A percentile compares a stretch with the other conserved stretches of the same genome.
Evolutionary conservation across 2,329 filamentous ascomycete genomes (phyloP).

Genomic region (Aspergillus fumigatus): DNA sequence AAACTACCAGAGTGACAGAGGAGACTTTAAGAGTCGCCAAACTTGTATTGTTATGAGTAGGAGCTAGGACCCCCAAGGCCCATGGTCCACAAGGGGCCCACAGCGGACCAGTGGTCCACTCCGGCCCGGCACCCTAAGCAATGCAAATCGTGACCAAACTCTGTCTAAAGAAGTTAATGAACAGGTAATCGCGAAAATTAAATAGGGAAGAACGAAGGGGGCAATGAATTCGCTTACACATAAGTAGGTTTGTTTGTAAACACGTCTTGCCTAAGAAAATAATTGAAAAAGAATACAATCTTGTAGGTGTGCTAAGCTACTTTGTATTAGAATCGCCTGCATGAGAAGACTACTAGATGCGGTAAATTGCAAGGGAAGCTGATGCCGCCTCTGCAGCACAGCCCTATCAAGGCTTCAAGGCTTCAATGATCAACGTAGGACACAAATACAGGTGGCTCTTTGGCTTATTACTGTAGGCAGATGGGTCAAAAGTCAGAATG

Average conservation of each 20-base stretch:
- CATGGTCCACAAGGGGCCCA: slow-evolving; percentile 20
- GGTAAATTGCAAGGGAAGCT: not conserved
- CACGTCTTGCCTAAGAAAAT: not conserved
- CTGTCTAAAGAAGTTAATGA: slow-evolving; percentile 1
- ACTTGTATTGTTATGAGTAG: not conserved
- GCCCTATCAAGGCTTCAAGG: not conserved
- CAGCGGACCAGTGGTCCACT: slow-evolving; percentile 23
- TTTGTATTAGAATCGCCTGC: not conserved
- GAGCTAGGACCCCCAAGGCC: slow-evolving; percentile 20
- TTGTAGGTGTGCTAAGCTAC: not conserved
- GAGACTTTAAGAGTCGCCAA: not conserved
- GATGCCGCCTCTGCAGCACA: not conserved
- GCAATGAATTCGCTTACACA: not conserved
- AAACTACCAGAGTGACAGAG: too few species aligned
- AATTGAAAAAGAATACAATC: not conserved
- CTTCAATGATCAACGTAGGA: not conserved
- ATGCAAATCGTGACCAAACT: slow-evolving; percentile 16
- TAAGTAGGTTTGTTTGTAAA: not conserved
- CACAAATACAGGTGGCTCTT: not conserved
- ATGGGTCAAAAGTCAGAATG: not conserved
- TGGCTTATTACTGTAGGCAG: not conserved
- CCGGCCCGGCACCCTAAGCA: slow-evolving; percentile 23
- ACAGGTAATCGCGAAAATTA: slow-evolving; percentile 1
- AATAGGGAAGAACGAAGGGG: not conserved
- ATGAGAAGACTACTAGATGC: not conserved